These are phyloP conservation scores for Metahyphopichia silvanorum DNA, from an alignment of 805 yeast species.

Conservation along the genomic window DNA sequence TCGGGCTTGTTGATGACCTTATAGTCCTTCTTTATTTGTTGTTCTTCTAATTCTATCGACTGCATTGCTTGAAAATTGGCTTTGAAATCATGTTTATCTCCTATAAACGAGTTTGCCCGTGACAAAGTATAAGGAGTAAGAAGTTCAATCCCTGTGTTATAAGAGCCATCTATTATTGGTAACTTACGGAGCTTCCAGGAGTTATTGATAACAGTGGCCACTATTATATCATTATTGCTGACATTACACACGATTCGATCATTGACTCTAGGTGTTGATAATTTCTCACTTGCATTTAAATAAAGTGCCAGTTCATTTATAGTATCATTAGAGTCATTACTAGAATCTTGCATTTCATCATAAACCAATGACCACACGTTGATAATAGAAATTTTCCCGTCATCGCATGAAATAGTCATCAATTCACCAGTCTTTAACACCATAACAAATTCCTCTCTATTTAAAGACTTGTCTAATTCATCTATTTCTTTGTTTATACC, in stretches of 20 bases:
- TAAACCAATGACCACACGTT: constrained; percentile 22
- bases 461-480: constrained; percentile 16
- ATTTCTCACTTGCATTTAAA: constrained; percentile 50
- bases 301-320: constrained; percentile 2
- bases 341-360: constrained; percentile 3
- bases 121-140: constrained; percentile 9
- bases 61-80: constrained; percentile 3
- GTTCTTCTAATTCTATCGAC: background rate
- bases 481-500: constrained; percentile 5
- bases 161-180: constrained; percentile 42
- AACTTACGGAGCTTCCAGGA: constrained; percentile 61
- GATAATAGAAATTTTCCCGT: constrained; percentile 37
- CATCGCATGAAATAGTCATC: constrained; percentile 46
- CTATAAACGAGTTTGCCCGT: constrained; percentile 5
- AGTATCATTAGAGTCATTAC: background rate
- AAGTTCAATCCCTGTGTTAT: constrained; percentile 27
- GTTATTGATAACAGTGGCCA: constrained; percentile 64
- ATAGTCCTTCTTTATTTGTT: background rate
- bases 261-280: constrained; percentile 70
- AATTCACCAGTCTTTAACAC: constrained; percentile 51
- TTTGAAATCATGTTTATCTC: constrained; percentile 12
- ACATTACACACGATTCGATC: constrained; percentile 63
- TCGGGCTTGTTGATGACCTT: constrained; percentile 28
- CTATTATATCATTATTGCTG: constrained; percentile 48
- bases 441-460: constrained; percentile 48